Evolutionary conservation across 805 yeast genomes (phyloP).

Genomic region (Kuraishia hungarica): DNA sequence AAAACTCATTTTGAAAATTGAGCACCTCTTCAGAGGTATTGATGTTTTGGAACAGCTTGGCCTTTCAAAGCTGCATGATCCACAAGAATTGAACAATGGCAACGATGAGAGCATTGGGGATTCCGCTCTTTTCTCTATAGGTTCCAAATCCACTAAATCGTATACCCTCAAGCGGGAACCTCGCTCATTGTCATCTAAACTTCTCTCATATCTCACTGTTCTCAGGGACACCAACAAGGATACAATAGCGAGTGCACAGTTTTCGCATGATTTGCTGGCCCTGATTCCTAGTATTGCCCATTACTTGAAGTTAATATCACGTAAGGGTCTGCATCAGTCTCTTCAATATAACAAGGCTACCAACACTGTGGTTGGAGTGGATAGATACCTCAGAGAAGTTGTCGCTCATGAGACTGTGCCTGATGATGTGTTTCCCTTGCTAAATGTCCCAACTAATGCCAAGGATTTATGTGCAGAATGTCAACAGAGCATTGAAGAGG

Average conservation of each 20-base stretch:
- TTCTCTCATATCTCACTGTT: constrained; percentile 82
- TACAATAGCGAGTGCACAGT: constrained; percentile 21
- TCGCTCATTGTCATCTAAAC: constrained; percentile 76
- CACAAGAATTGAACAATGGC: constrained; percentile 7
- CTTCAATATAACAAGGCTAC: constrained; percentile 54
- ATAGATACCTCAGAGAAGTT: constrained; percentile 49
- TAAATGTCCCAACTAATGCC: constrained; percentile 46
- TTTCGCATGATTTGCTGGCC: constrained; percentile 63
- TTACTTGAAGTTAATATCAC: constrained; percentile 74
- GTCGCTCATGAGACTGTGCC: constrained; percentile 35
- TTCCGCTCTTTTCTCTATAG: neutral
- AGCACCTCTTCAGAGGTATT: constrained; percentile 67
- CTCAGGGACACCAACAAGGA: constrained; percentile 48
- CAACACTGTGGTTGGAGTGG: constrained; percentile 52
- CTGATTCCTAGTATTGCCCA: constrained; percentile 90
- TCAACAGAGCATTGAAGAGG: constrained; percentile 70
- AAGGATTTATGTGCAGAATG: constrained; percentile 75
- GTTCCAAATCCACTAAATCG: constrained; percentile 3
- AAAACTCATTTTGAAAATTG: constrained; percentile 61
- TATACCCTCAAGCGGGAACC: constrained; percentile 49
- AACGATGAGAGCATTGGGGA: constrained; percentile 12
- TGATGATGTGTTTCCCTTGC: constrained; percentile 27
- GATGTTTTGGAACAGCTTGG: constrained; percentile 36
- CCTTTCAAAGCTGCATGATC: neutral
- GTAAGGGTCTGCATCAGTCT: constrained; percentile 74